These are phyloP conservation scores for Suillus occidentalis DNA, from an alignment of 768 basidiomycete species.

Conservation along the genomic window DNA sequence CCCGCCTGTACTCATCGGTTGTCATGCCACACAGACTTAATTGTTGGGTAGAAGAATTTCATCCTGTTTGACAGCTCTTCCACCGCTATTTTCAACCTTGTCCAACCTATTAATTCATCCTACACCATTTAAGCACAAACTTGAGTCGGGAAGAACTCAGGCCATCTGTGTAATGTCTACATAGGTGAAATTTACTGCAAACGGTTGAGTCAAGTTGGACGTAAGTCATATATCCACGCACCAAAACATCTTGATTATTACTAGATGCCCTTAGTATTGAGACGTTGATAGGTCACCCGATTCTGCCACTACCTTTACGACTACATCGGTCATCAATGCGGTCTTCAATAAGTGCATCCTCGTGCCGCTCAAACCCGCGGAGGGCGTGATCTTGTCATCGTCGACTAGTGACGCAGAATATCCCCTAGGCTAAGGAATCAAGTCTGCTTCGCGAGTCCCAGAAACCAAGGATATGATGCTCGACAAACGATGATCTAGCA, in stretches of 20 bases:
- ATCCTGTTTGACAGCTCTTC: neutral
- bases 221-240: neutral
- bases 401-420: neutral
- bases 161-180: neutral
- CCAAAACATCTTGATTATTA: neutral
- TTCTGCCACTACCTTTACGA: conserved; percentile 1
- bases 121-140: neutral
- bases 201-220: neutral
- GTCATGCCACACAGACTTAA: neutral
- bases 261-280: neutral
- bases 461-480: neutral
- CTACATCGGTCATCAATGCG: neutral
- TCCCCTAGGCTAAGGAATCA: neutral
- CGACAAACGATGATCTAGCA: neutral
- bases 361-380: neutral
- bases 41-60: neutral
- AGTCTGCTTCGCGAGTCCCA: neutral
- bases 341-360: neutral
- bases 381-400: neutral
- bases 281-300: neutral
- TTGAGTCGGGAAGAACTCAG: neutral
- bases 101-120: neutral
- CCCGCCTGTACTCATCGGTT: neutral
- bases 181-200: neutral
- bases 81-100: neutral